These are phyloP conservation scores for Fusarium incarnatum DNA, from an alignment of 2,329 filamentous ascomycete genomes.

Conservation along the genomic window DNA sequence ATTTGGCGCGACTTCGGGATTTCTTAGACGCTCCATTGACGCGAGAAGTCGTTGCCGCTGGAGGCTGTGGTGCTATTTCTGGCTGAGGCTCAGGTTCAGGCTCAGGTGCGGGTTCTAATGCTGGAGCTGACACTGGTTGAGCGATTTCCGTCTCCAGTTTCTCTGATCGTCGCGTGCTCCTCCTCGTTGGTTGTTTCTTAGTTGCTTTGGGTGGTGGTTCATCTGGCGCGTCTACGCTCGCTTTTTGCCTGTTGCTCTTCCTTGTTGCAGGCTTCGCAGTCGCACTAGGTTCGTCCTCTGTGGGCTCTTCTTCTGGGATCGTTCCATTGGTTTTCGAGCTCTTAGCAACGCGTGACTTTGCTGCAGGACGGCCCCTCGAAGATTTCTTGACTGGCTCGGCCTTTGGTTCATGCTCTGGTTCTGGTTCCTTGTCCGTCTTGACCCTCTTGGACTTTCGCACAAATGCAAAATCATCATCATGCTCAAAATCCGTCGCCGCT, in stretches of 20 bases:
- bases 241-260: constrained; percentile 55
- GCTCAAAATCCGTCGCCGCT: constrained; percentile 68
- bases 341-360: constrained; percentile 52
- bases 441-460: constrained; percentile 74
- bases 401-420: constrained; percentile 51
- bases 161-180: constrained; percentile 60
- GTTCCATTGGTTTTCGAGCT: constrained; percentile 47
- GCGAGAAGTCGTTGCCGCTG: constrained; percentile 18
- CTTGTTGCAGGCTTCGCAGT: constrained; percentile 42
- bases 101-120: background rate
- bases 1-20: constrained; percentile 36
- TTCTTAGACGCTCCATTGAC: constrained; percentile 47
- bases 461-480: constrained; percentile 82
- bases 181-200: constrained; percentile 56
- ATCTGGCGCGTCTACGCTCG: constrained; percentile 53
- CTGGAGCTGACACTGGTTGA: background rate
- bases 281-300: constrained; percentile 30
- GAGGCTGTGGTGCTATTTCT: background rate
- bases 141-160: constrained; percentile 47
- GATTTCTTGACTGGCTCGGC: constrained; percentile 59
- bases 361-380: constrained; percentile 46
- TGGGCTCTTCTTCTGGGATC: constrained; percentile 38
- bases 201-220: constrained; percentile 54
- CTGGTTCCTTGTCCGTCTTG: constrained; percentile 65
- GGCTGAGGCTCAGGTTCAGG: background rate